These are phyloP conservation scores for Monotropa hypopitys DNA, from an alignment of 179 eudicot species.

Conservation along the genomic window DNA sequence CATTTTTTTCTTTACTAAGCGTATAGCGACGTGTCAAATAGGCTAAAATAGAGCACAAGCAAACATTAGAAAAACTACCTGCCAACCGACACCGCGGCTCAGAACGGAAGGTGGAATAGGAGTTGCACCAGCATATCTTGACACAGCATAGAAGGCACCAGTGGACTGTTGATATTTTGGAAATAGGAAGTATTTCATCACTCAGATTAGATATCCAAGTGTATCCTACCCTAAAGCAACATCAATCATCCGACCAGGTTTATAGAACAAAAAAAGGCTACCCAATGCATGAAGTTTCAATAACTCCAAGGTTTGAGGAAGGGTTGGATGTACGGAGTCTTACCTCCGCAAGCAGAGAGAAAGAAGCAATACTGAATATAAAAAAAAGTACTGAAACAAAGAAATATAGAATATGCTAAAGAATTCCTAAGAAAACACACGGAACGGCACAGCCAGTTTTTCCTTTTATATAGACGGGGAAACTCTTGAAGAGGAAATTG, in stretches of 20 bases:
- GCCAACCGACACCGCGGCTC: constrained; percentile 96
- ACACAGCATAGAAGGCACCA: constrained; percentile 65
- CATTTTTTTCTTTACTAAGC: background rate
- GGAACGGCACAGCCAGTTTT: background rate
- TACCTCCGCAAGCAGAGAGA: no score
- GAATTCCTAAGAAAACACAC: background rate
- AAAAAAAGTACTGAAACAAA: background rate
- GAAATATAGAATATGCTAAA: background rate
- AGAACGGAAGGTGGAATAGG: constrained; percentile 86
- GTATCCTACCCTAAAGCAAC: background rate
- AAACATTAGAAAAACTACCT: constrained; percentile 31
- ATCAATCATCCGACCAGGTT: background rate
- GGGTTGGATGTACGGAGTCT: no score
- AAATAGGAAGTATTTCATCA: background rate
- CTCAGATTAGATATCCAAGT: background rate
- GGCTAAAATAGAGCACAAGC: background rate
- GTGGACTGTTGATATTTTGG: constrained; percentile 50
- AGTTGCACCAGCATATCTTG: constrained; percentile 86
- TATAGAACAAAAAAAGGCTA: background rate
- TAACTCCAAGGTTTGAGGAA: no score
- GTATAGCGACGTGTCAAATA: background rate
- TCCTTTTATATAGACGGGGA: background rate
- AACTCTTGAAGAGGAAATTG: background rate
- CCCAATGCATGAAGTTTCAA: no score
- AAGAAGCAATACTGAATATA: no score